Evolutionary conservation across 306 rosid genomes (phyloP).

Genomic region (Vicia villosa): DNA sequence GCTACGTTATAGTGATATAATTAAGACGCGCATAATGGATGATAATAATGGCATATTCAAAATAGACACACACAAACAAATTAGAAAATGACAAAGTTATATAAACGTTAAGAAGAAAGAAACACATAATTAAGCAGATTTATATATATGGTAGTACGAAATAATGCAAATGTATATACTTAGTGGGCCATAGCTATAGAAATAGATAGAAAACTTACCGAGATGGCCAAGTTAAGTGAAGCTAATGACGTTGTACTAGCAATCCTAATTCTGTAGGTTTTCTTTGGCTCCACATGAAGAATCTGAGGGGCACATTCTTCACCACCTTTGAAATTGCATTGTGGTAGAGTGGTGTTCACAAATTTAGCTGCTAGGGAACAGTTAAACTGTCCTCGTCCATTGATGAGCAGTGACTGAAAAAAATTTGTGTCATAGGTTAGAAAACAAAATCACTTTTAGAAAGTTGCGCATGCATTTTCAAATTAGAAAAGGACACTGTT

Average conservation of each 20-base stretch:
- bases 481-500: background rate
- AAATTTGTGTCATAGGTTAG: background rate
- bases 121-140: background rate
- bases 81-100: background rate
- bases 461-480: background rate
- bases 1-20: background rate
- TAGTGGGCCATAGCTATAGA: background rate
- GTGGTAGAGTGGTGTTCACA: slow-evolving; percentile 27
- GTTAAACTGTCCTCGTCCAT: slow-evolving; percentile 82
- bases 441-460: background rate
- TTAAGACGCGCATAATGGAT: background rate
- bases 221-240: slow-evolving; percentile 81
- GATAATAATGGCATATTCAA: background rate
- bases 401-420: slow-evolving; percentile 57
- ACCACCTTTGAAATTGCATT: slow-evolving; percentile 54
- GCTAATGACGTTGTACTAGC: slow-evolving; percentile 85
- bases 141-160: too few relatives aligned
- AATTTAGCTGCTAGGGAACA: slow-evolving; percentile 63
- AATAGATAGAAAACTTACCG: slow-evolving; percentile 39
- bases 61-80: background rate
- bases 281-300: slow-evolving; percentile 65
- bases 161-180: too few relatives aligned
- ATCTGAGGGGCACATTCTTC: slow-evolving; percentile 77
- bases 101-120: background rate
- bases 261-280: slow-evolving; percentile 69